Conservation (phyloP, 441 rosid species). For the Adansonia madagascariensis region DNA sequence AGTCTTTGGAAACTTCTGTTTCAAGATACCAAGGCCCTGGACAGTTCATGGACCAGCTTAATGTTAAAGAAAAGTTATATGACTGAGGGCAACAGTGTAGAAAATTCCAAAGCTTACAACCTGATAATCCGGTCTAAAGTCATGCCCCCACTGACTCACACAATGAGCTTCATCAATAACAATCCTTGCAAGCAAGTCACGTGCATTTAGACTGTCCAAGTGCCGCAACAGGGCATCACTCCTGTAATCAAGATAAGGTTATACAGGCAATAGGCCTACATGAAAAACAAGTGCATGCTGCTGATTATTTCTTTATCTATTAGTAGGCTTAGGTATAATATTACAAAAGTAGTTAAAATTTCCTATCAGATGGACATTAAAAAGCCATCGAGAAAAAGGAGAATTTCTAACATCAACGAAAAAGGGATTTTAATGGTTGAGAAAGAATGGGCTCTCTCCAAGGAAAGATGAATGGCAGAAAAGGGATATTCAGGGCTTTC, state of each 20-base stretch:
- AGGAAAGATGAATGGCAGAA: neutral
- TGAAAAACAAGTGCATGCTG: neutral
- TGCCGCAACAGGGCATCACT: conserved; percentile 89
- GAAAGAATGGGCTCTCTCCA: conserved; percentile 3
- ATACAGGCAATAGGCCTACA: conserved; percentile 1
- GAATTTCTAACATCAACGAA: neutral
- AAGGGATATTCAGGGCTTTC: conserved; percentile 7
- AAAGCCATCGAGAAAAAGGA: neutral
- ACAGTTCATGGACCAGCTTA: conserved; percentile 27
- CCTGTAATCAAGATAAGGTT: conserved; percentile 49
- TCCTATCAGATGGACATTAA: neutral
- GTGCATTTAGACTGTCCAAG: conserved; percentile 73
- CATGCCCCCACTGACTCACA: conserved; percentile 99
- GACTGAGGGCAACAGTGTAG: neutral
- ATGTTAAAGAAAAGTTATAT: conserved; percentile 31
- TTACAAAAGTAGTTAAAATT: neutral
- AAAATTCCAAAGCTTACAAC: conserved; percentile 44
- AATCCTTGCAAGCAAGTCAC: conserved; percentile 83
- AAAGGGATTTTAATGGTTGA: neutral
- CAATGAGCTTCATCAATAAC: conserved; percentile 99
- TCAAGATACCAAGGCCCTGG: conserved; percentile 94
- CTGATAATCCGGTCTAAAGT: conserved; percentile 99
- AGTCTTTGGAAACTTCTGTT: conserved; percentile 82
- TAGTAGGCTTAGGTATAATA: neutral
- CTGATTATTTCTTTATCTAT: conserved; percentile 1